A percentile compares a stretch with the other conserved stretches of the same genome.
These are phyloP conservation scores for Gamsiella multidivaricata DNA, from an alignment of 192 early-diverging fungal genomes.

Conservation along the genomic window DNA sequence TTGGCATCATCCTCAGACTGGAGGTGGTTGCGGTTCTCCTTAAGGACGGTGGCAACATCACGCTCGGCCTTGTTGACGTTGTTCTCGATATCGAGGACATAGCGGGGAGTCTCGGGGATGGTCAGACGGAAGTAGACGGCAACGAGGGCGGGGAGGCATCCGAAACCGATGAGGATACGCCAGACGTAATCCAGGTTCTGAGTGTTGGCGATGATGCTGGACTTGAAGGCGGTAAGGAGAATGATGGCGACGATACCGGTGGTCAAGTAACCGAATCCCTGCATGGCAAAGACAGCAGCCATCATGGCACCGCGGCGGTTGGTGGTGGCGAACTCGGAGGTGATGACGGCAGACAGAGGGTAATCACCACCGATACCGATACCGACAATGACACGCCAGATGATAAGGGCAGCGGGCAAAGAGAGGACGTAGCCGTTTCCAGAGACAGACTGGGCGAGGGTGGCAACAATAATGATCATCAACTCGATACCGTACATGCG, in stretches of 20 bases:
- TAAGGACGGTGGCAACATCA: slow-evolving; percentile 36
- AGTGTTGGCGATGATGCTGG: slow-evolving; percentile 71
- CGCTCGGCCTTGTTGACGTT: slow-evolving; percentile 47
- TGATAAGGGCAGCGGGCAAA: slow-evolving; percentile 78
- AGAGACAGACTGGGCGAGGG: slow-evolving; percentile 82
- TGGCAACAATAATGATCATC: slow-evolving; percentile 90
- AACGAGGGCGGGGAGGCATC: slow-evolving; percentile 82
- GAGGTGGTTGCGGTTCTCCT: slow-evolving; percentile 46
- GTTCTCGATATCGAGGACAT: slow-evolving; percentile 56
- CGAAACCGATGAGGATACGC: slow-evolving; percentile 88
- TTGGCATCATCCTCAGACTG: slow-evolving; percentile 40
- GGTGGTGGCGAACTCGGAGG: slow-evolving; percentile 89
- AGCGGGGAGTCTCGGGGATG: slow-evolving; percentile 94
- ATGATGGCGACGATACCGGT: slow-evolving; percentile 83
- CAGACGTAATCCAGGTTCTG: slow-evolving; percentile 88
- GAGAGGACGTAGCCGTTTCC: slow-evolving; percentile 74
- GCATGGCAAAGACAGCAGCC: slow-evolving; percentile 89
- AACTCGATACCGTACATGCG: slow-evolving; percentile 90
- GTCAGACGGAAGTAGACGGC: slow-evolving; percentile 92
- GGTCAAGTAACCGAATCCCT: slow-evolving; percentile 90
- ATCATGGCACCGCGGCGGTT: slow-evolving; percentile 86
- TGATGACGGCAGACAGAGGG: slow-evolving; percentile 91
- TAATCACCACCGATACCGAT: slow-evolving; percentile 97
- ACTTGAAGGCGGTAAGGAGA: slow-evolving; percentile 80
- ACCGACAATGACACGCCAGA: slow-evolving; percentile 94